Conservation (phyloP, 306 rosid species). For the Vachellia collinsii region DNA sequence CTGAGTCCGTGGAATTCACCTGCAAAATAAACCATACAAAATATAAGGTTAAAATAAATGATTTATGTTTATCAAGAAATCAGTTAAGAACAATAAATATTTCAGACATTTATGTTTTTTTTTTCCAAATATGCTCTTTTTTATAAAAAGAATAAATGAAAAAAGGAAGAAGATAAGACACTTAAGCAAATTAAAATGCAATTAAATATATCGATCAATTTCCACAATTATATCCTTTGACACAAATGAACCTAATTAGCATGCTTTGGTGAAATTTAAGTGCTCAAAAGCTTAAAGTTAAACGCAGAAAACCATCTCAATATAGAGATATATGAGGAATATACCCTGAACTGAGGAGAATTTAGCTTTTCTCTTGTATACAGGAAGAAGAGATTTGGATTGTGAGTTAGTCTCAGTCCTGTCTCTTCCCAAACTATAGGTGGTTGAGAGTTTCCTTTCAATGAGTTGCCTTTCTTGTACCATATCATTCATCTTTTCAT, state of each 20-base stretch:
- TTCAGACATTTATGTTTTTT: too few species aligned
- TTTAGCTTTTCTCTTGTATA: conserved; percentile 42
- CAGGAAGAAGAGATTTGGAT: conserved; percentile 62
- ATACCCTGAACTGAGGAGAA: conserved; percentile 50
- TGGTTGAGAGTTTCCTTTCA: conserved; percentile 66
- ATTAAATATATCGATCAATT: too few species aligned
- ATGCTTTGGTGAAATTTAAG: not conserved
- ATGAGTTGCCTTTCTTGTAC: conserved; percentile 59
- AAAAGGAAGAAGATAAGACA: too few species aligned
- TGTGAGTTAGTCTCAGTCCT: conserved; percentile 17
- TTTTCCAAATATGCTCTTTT: too few species aligned
- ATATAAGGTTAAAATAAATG: too few species aligned
- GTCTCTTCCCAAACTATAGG: conserved; percentile 73
- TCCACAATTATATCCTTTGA: not conserved
- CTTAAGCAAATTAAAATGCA: not conserved
- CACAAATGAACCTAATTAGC: not conserved
- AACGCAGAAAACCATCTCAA: not conserved
- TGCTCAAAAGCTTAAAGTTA: not conserved
- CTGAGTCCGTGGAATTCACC: conserved; percentile 47
- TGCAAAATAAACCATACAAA: not conserved
- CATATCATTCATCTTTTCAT: conserved; percentile 44
- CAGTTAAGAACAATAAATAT: too few species aligned
- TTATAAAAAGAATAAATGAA: too few species aligned
- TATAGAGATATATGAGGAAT: not conserved
- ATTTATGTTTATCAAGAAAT: too few species aligned